A percentile compares a stretch with the other conserved stretches of the same genome.
phyloP scores from a whole-genome alignment of 371 early-diverging fungal genomes.

The Synchytrium microbalum region DNA sequence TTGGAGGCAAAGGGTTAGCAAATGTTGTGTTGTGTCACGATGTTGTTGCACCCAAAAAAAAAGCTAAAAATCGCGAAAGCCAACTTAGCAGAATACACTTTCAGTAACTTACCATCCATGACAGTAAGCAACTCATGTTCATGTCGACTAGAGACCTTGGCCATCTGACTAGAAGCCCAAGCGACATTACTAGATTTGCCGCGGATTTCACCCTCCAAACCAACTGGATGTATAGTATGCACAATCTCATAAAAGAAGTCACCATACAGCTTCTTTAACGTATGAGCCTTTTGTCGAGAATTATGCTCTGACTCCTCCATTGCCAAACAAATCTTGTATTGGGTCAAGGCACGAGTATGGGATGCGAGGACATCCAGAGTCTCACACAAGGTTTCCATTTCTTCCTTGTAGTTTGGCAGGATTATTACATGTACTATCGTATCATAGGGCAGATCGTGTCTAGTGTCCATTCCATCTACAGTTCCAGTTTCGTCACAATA shows the following conservation, averaged over 20 bases:
- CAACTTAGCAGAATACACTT: no score
- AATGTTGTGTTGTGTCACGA: no score
- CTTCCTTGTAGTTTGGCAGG: constrained; percentile 48
- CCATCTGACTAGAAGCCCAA: constrained; percentile 49
- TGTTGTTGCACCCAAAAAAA: no score
- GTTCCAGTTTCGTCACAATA: constrained; percentile 30
- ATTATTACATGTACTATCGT: constrained; percentile 40
- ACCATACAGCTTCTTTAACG: constrained; percentile 41
- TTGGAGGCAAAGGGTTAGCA: no score
- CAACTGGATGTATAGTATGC: constrained; percentile 60
- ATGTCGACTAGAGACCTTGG: constrained; percentile 24
- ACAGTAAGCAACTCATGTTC: constrained; percentile 56
- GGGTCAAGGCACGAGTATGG: constrained; percentile 31
- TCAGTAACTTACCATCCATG: constrained; percentile 44
- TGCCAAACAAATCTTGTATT: constrained; percentile 58
- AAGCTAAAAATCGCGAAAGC: no score
- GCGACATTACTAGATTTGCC: constrained; percentile 72
- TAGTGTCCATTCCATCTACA: constrained; percentile 22
- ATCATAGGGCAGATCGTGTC: constrained; percentile 35
- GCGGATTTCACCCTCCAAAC: constrained; percentile 61
- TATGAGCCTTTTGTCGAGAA: constrained; percentile 49
- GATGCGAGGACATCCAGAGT: constrained; percentile 42
- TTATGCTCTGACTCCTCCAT: constrained; percentile 68
- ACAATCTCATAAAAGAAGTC: constrained; percentile 54
- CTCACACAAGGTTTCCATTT: constrained; percentile 41